Evolutionary conservation across 805 yeast species (phyloP).

Genomic region (Spathaspora boniae): DNA sequence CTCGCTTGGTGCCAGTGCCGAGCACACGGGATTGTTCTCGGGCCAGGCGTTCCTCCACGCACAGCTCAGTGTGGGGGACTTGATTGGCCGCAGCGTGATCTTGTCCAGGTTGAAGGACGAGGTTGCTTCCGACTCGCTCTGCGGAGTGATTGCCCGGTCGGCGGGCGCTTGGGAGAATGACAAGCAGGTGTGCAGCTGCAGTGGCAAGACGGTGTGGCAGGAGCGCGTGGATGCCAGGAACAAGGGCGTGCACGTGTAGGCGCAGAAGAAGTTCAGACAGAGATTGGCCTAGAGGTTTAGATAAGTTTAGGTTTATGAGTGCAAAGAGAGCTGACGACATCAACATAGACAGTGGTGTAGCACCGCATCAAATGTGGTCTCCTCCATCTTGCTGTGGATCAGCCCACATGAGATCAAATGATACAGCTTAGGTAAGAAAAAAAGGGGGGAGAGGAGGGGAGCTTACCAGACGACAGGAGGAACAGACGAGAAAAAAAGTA

Average conservation of each 20-base stretch:
- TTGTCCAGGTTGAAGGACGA: slow-evolving; percentile 40
- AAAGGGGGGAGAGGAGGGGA: too few relatives aligned
- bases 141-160: slow-evolving; percentile 91
- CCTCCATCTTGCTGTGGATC: too few relatives aligned
- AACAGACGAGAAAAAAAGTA: too few relatives aligned
- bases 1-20: slow-evolving; percentile 31
- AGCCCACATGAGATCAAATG: too few relatives aligned
- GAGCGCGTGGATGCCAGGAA: slow-evolving; percentile 75
- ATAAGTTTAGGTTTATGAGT: too few relatives aligned
- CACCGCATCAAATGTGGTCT: too few relatives aligned
- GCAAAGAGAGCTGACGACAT: slow-evolving; percentile 1
- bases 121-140: slow-evolving; percentile 45
- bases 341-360: too few relatives aligned
- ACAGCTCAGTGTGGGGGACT: slow-evolving; percentile 48
- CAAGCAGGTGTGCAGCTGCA: slow-evolving; percentile 88
- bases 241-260: slow-evolving; percentile 46
- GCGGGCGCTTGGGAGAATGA: slow-evolving; percentile 98
- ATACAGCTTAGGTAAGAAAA: too few relatives aligned
- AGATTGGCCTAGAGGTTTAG: too few relatives aligned
- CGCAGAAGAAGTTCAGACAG: background rate
- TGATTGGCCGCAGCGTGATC: slow-evolving; percentile 69
- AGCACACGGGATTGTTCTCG: slow-evolving; percentile 20
- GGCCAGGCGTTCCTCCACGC: slow-evolving; percentile 40
- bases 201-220: slow-evolving; percentile 95
- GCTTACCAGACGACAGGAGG: too few relatives aligned